Conservation (phyloP, 2,329 filamentous ascomycete genomes). For the Coleophoma eucalyptorum region DNA sequence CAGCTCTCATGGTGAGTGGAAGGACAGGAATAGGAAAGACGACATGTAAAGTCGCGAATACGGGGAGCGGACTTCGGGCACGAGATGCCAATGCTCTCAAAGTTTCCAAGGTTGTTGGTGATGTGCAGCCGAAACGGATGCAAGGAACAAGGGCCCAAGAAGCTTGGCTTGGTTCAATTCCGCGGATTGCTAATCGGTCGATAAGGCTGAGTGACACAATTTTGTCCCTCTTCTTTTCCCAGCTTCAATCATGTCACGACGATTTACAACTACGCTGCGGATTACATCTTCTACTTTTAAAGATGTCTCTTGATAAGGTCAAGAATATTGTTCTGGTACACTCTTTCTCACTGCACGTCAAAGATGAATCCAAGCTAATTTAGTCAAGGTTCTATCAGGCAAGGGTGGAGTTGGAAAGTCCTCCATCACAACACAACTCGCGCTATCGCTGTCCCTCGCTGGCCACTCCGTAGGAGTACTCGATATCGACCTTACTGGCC, state of each 20-base stretch:
- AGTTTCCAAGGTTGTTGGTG: too few relatives aligned
- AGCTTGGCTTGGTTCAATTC: not conserved
- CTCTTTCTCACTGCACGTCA: constrained; percentile 7
- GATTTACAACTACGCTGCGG: too few relatives aligned
- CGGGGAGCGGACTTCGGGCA: not conserved
- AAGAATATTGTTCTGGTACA: constrained; percentile 74
- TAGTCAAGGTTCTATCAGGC: constrained; percentile 70
- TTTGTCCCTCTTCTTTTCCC: not conserved
- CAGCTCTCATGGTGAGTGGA: constrained; percentile 23
- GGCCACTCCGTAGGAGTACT: constrained; percentile 91
- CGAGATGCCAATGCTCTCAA: too few relatives aligned
- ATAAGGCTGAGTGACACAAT: too few relatives aligned
- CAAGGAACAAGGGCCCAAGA: too few relatives aligned
- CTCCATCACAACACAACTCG: constrained; percentile 93
- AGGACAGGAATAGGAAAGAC: not conserved
- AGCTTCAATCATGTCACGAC: not conserved
- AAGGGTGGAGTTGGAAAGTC: constrained; percentile 99
- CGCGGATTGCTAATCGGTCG: not conserved
- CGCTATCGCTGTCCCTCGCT: constrained; percentile 79
- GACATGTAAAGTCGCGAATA: not conserved
- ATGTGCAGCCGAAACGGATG: too few relatives aligned
- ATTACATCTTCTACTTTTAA: constrained; percentile 8
- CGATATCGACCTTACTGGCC: constrained; percentile 93
- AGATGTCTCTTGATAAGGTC: constrained; percentile 66
- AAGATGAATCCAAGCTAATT: not conserved